Evolutionary conservation across 2,329 filamentous ascomycete species (phyloP).

Genomic region (Seiridium cupressi): DNA sequence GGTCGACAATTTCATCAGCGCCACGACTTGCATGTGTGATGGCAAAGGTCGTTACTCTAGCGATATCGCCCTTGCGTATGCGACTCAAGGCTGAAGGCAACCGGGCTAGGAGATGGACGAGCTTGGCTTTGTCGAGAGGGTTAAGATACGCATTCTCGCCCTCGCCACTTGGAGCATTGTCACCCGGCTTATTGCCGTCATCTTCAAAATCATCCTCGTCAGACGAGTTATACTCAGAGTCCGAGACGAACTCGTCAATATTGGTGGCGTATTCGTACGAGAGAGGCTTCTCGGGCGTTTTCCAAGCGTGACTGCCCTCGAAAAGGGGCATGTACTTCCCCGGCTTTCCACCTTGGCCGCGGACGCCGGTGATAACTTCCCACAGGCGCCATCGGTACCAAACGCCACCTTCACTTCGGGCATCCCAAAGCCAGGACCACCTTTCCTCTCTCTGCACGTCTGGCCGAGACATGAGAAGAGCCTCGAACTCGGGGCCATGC

Average conservation of each 20-base stretch:
- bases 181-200: slow-evolving; percentile 44
- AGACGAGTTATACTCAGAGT: slow-evolving; percentile 82
- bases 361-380: slow-evolving; percentile 73
- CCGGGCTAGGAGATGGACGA: slow-evolving; percentile 79
- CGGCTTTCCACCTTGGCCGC: slow-evolving; percentile 38
- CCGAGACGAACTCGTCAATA: slow-evolving; percentile 77
- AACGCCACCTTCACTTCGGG: slow-evolving; percentile 72
- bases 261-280: slow-evolving; percentile 77
- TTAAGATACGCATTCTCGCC: slow-evolving; percentile 68
- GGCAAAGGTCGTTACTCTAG: slow-evolving; percentile 82
- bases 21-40: slow-evolving; percentile 83
- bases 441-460: slow-evolving; percentile 84
- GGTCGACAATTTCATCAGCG: slow-evolving; percentile 86
- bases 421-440: slow-evolving; percentile 93
- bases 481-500: slow-evolving; percentile 85
- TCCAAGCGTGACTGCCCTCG: slow-evolving; percentile 76
- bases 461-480: slow-evolving; percentile 81
- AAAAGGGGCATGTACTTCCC: slow-evolving; percentile 66
- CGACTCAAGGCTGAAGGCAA: slow-evolving; percentile 73
- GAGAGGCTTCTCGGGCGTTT: slow-evolving; percentile 68
- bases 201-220: slow-evolving; percentile 76
- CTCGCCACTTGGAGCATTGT: slow-evolving; percentile 27
- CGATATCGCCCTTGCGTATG: slow-evolving; percentile 81
- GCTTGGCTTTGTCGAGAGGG: slow-evolving; percentile 78
- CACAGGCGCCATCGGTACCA: slow-evolving; percentile 94